Evolutionary conservation across 345 rosid genomes (phyloP).

Genomic region (Linum lewisii): DNA sequence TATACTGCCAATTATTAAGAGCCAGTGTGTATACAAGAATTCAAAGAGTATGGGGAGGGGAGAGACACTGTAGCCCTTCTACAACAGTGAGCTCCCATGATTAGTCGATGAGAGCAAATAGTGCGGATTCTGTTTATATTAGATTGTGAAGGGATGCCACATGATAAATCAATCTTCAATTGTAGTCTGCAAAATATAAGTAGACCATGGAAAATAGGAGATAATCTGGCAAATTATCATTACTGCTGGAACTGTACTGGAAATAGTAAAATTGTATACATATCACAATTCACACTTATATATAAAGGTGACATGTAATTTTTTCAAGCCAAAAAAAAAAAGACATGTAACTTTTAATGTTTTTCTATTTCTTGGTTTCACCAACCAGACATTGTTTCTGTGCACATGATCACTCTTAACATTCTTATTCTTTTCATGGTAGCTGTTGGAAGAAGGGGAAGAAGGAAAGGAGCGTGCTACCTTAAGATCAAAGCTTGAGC

Average conservation of each 20-base stretch:
- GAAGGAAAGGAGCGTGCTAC: conserved; percentile 85
- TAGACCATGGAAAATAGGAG: not conserved
- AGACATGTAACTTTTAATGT: not conserved
- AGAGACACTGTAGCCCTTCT: no score
- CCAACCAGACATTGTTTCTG: not conserved
- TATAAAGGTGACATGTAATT: no score
- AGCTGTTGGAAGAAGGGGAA: conserved; percentile 93
- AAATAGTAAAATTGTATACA: not conserved
- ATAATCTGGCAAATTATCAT: not conserved
- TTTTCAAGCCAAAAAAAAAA: no score
- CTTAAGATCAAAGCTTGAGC: conserved; percentile 94
- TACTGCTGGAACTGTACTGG: not conserved
- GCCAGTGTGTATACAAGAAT: no score
- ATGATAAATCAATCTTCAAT: not conserved
- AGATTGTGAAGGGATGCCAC: not conserved
- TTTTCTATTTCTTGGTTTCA: not conserved
- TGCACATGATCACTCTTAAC: not conserved
- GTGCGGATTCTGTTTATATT: not conserved
- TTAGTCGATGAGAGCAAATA: not conserved
- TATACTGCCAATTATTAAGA: no score
- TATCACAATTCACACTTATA: not conserved
- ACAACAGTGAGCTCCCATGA: no score
- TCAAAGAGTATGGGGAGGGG: no score
- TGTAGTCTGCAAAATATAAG: not conserved
- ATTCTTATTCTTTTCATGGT: conserved; percentile 16